phyloP scores from a whole-genome alignment of 805 yeast genomes.

The Sugiyamaella smithiae region DNA sequence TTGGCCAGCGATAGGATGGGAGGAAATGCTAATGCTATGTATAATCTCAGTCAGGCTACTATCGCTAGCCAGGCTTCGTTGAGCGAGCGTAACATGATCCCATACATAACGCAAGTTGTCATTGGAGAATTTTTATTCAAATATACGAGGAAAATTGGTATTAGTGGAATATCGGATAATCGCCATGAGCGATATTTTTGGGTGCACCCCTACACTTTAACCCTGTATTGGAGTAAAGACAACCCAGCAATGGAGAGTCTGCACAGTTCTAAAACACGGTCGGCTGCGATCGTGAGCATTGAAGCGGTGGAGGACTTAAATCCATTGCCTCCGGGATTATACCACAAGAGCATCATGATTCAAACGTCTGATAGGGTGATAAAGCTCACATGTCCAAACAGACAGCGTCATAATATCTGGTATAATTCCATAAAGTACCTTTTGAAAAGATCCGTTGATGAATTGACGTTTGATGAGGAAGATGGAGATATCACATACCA shows the following conservation, averaged over 20 bases:
- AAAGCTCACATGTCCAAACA: slow-evolving; percentile 81
- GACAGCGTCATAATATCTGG: slow-evolving; percentile 91
- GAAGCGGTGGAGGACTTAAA: slow-evolving; percentile 80
- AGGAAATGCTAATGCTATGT: neutral
- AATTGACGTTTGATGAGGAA: slow-evolving; percentile 25
- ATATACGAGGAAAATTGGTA: slow-evolving; percentile 74
- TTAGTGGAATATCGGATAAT: slow-evolving; percentile 60
- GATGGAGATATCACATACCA: slow-evolving; percentile 18
- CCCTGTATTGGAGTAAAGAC: slow-evolving; percentile 82
- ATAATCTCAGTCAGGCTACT: slow-evolving; percentile 22
- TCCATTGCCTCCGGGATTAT: slow-evolving; percentile 85
- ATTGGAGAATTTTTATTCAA: slow-evolving; percentile 89
- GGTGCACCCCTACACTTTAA: slow-evolving; percentile 92
- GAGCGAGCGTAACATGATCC: slow-evolving; percentile 61
- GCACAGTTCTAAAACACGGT: slow-evolving; percentile 55
- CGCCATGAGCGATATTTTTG: slow-evolving; percentile 93
- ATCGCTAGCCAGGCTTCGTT: slow-evolving; percentile 24
- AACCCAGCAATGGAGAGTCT: slow-evolving; percentile 73
- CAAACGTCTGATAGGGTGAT: slow-evolving; percentile 63
- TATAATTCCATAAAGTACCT: slow-evolving; percentile 75
- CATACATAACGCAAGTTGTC: slow-evolving; percentile 86
- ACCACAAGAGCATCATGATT: slow-evolving; percentile 77
- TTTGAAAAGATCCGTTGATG: slow-evolving; percentile 43
- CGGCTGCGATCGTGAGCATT: slow-evolving; percentile 75
- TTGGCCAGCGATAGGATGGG: neutral